These are phyloP conservation scores for Coniochaeta sp. DNA, from an alignment of 2,329 filamentous ascomycete species.

Conservation along the genomic window DNA sequence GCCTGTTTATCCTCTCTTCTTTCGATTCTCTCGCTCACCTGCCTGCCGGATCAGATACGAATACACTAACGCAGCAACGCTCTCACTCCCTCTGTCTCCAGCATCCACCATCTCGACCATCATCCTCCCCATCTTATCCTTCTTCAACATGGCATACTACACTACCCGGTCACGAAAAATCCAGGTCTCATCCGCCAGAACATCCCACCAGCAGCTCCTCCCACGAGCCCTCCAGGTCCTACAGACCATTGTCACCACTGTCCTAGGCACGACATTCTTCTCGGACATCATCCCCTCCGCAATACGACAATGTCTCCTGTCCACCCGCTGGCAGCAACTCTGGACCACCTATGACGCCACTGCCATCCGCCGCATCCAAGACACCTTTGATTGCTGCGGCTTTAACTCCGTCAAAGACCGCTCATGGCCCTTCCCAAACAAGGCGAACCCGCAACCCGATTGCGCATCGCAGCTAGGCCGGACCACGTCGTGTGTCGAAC, in stretches of 20 bases:
- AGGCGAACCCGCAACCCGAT: conserved; percentile 10
- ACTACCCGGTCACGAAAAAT: conserved; percentile 20
- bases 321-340: conserved; percentile 46
- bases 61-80: conserved; percentile 27
- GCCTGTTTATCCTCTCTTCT: background rate
- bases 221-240: conserved; percentile 29
- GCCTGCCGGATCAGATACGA: conserved; percentile 21
- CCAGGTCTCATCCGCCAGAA: conserved; percentile 7
- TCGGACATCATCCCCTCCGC: conserved; percentile 25
- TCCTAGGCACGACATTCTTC: conserved; percentile 35
- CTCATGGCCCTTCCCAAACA: conserved; percentile 51
- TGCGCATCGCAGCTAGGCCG: conserved; percentile 42
- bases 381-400: conserved; percentile 60
- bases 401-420: conserved; percentile 49
- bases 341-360: conserved; percentile 41
- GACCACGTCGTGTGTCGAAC: conserved; percentile 36
- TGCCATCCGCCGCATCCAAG: conserved; percentile 53
- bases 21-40: background rate
- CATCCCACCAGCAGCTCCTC: conserved; percentile 10
- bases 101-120: conserved; percentile 26
- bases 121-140: conserved; percentile 31
- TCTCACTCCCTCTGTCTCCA: conserved; percentile 32
- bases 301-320: conserved; percentile 42
- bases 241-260: conserved; percentile 32
- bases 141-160: conserved; percentile 26